phyloP scores from a whole-genome alignment of 106 monocot genomes.

The Amphibolis antarctica region DNA sequence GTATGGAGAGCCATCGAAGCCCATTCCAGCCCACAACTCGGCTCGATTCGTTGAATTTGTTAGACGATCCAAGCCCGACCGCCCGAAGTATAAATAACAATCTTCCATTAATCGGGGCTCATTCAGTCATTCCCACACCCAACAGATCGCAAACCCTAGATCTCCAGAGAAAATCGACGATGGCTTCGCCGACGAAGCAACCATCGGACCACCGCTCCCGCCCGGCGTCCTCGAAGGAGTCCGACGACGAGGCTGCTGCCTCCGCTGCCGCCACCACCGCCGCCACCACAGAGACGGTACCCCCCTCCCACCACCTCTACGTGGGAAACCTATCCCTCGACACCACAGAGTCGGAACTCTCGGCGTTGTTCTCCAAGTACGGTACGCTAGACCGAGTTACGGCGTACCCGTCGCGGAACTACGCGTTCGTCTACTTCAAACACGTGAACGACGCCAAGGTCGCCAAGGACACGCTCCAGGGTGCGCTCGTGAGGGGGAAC shows the following conservation, averaged over 20 bases:
- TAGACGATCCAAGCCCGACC: too few relatives aligned
- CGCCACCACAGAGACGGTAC: not conserved
- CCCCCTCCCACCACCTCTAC: conserved; percentile 49
- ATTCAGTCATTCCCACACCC: too few relatives aligned
- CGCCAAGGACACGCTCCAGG: conserved; percentile 49
- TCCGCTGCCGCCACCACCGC: not conserved
- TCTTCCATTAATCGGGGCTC: too few relatives aligned
- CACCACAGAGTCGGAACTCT: conserved; percentile 47
- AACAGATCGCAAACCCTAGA: too few relatives aligned
- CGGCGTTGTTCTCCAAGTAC: conserved; percentile 36
- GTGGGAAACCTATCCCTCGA: conserved; percentile 56
- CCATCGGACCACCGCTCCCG: conserved; percentile 2
- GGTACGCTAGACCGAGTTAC: conserved; percentile 58
- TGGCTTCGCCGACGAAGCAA: too few relatives aligned
- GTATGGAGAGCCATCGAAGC: too few relatives aligned
- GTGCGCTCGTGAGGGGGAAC: conserved; percentile 29
- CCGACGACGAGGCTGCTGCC: conserved; percentile 4
- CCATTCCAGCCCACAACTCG: too few relatives aligned
- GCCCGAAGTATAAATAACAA: too few relatives aligned
- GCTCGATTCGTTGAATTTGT: too few relatives aligned
- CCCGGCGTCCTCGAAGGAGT: conserved; percentile 11
- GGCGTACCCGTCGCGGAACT: conserved; percentile 41
- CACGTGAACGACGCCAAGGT: conserved; percentile 36
- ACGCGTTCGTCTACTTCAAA: conserved; percentile 71
- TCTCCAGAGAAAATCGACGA: too few relatives aligned